Evolutionary conservation across 2,329 filamentous ascomycete genomes (phyloP), one percentile per base, ranked within the genome.

Genomic region (Nemania abortiva): DNA sequence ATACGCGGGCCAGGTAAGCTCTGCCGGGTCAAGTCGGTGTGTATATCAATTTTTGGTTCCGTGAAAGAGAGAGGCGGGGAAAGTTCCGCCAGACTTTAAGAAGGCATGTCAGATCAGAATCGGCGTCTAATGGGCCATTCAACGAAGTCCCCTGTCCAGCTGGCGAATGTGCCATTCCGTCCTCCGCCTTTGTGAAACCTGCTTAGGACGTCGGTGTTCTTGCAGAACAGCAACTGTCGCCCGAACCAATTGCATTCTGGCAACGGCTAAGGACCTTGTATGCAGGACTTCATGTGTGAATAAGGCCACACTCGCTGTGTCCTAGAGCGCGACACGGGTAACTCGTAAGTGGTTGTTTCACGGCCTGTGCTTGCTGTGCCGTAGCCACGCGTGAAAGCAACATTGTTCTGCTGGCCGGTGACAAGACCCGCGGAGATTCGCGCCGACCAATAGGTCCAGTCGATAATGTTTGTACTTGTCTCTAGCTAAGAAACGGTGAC

Each of bases 91-190:
- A 27, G 39, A 47, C 37, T 34, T 58, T 10, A 39, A 52, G 27
- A 45, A 45, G 31, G 53, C 29, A 54, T 20, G 55, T 31, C 34
- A 50, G 56, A 54, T 53, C 47, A 61, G 53, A 34, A 65, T 50
- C 47, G 59, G 67, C 67, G 67, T 59, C 64, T 71, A 70, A 65
- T 59, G 34, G 42, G 15, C 70, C 64, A 71, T 53, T 66, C 56
- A 69, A 55, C 37, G 31, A 54, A 57, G 31, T 34, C 57, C 60
- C 58, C 52, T 55, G 42, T 45, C 24, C 47, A 49, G 50, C 59
- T 39, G 31, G 31, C 6, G 27, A 62, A 37, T 6, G 50, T 37
- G 50, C 52, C 39, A 65, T 65, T 31, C 37, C 58, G 49, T 57
- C 49, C 13, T 68, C 20, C 29, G 27, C 53, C 47, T n/a, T 31